These are phyloP conservation scores for Hemileccinum rubropunctum DNA, from an alignment of 768 basidiomycete genomes.

Conservation along the genomic window DNA sequence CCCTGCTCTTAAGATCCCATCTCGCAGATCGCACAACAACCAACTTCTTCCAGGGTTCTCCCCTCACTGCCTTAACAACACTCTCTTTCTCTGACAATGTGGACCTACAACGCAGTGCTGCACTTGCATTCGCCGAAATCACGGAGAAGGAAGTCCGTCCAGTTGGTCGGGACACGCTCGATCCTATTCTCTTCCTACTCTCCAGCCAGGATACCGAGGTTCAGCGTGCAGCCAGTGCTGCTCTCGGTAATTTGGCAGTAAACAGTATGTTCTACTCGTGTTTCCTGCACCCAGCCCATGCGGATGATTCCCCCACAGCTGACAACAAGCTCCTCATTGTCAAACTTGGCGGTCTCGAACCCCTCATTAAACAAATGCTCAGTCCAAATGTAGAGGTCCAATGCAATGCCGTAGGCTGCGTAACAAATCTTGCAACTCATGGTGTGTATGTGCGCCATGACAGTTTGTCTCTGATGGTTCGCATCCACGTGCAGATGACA, in stretches of 20 bases:
- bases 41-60: constrained; percentile 96
- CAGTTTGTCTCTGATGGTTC: constrained; percentile 5
- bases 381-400: constrained; percentile 99
- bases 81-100: constrained; percentile 99
- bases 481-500: constrained; percentile 68
- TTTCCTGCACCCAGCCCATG: constrained; percentile 9
- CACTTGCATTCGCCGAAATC: constrained; percentile 97
- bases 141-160: constrained; percentile 99
- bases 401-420: constrained; percentile 99
- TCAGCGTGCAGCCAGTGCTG: constrained; percentile 96
- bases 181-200: constrained; percentile 95
- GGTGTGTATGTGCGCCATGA: constrained; percentile 48
- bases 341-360: constrained; percentile 95
- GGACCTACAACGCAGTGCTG: constrained; percentile 96
- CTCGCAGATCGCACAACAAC: constrained; percentile 84
- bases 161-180: constrained; percentile 94
- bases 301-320: constrained; percentile 45
- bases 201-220: constrained; percentile 99
- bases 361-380: constrained; percentile 97
- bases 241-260: constrained; percentile 95
- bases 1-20: background rate
- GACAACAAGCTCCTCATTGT: constrained; percentile 99
- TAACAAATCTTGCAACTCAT: constrained; percentile 97
- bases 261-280: constrained; percentile 69
- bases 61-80: constrained; percentile 90